A percentile compares a stretch with the other conserved stretches of the same genome.
Evolutionary conservation across 179 eudicot species (phyloP).

Genomic region (Silene coronaria): DNA sequence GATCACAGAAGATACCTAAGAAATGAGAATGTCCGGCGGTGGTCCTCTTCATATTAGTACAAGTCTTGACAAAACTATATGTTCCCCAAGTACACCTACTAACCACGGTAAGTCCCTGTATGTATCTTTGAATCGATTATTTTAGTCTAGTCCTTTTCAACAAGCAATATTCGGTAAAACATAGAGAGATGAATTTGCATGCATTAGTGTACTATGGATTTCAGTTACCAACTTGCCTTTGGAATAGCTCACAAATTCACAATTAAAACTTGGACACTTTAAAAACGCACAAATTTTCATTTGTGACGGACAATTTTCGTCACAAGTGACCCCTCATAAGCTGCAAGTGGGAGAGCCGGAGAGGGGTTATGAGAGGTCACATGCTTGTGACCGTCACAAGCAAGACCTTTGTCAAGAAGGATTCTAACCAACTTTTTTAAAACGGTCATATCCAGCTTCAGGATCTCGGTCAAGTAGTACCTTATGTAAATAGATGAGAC

Average conservation of each 20-base stretch:
- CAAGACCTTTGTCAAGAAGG: too few relatives aligned
- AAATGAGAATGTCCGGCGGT: conserved; percentile 20
- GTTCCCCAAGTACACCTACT: conserved; percentile 17
- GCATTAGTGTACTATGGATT: background rate
- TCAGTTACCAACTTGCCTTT: background rate
- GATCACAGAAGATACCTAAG: conserved; percentile 2
- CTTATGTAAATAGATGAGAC: too few relatives aligned
- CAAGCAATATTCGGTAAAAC: background rate
- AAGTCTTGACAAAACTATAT: conserved; percentile 27
- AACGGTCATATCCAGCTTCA: too few relatives aligned
- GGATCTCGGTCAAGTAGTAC: too few relatives aligned
- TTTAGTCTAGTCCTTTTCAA: conserved; percentile 25
- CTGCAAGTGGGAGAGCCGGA: too few relatives aligned
- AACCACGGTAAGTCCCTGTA: conserved; percentile 4
- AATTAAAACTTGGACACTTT: too few relatives aligned
- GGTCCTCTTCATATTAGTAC: conserved; percentile 25
- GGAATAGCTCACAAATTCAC: background rate
- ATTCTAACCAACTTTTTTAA: too few relatives aligned
- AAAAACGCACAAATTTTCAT: too few relatives aligned
- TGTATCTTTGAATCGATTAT: conserved; percentile 14
- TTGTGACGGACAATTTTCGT: too few relatives aligned
- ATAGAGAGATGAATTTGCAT: background rate
- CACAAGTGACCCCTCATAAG: too few relatives aligned
- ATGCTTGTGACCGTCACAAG: too few relatives aligned
- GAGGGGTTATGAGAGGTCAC: too few relatives aligned